These are phyloP conservation scores for Sporothrix phasma DNA, from an alignment of 2,329 filamentous ascomycete genomes.

Conservation along the genomic window DNA sequence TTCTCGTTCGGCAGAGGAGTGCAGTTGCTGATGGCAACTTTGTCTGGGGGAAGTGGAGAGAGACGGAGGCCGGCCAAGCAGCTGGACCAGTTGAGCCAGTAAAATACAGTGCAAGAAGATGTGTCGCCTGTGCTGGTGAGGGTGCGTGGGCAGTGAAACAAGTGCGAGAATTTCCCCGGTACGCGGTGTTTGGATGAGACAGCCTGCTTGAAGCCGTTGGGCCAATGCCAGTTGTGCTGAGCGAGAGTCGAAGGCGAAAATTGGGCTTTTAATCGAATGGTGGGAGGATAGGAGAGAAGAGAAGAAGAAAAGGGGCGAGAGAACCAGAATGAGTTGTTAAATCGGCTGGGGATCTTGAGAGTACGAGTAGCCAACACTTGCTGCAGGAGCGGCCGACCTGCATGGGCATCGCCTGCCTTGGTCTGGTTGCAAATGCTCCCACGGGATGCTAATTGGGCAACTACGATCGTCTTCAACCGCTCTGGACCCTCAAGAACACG, in stretches of 20 bases:
- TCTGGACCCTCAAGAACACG: background rate
- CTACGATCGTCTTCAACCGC: background rate
- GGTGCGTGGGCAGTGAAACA: conserved; percentile 2
- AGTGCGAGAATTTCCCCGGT: conserved; percentile 19
- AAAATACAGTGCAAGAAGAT: background rate
- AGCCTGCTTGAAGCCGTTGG: background rate
- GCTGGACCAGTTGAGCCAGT: background rate
- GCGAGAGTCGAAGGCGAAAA: background rate
- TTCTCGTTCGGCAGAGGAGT: background rate
- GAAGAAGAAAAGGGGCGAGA: background rate
- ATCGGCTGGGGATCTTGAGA: background rate
- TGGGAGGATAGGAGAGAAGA: background rate
- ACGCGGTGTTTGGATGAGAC: background rate
- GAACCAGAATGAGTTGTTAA: background rate
- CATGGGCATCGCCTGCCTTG: background rate
- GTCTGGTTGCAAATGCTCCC: background rate
- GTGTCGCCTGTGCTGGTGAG: background rate
- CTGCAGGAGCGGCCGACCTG: background rate
- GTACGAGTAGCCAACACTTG: background rate
- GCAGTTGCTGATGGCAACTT: conserved; percentile 5
- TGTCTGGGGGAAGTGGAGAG: background rate
- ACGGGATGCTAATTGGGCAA: background rate
- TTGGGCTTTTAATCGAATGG: background rate
- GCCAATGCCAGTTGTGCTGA: background rate
- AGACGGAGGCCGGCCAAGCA: background rate